Evolutionary conservation across 345 rosid species (phyloP), one percentile per base, ranked within the genome.

Genomic region (Sisymbrium altissimum): DNA sequence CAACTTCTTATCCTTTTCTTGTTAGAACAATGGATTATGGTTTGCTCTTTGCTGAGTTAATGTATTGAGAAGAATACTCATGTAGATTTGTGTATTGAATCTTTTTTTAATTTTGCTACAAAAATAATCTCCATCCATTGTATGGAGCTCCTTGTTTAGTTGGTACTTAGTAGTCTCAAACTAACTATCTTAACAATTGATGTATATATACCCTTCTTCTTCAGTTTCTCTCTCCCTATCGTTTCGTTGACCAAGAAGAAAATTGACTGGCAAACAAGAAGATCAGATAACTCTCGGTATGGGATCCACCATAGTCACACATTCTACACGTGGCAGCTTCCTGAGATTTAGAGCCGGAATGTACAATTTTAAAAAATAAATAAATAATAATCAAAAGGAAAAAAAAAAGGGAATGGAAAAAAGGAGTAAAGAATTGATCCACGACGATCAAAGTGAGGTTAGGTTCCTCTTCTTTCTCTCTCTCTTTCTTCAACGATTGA

Each of bases 381-480:
- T 21, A 12, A 59, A 50, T 29, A 15, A 75, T n/a, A 36, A 49
- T 27, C 4, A 1, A 1, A 27, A 29, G 45, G 25, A 46, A 76
- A 64, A 76, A 52, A 23, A 21, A 54, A 40, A 15, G 49, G 45
- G 70, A 61, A 69, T 32, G 55, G 50, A 30, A 46, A 58, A 52
- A 25, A 15, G 1, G 30, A 75, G 70, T 61, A 63, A 76, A 64
- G 70, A 68, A 67, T 68, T 69, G 80, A 70, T 70, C 75, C 71
- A 58, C 64, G 23, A 61, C 57, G 60, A 76, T 64, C 75, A 56
- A 70, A 48, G 80, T 56, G 61, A 70, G 76, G 67, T 77, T 70
- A 75, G 71, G 80, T 48, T 58, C 67, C n/a, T 64, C 44, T 54
- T 54, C 77, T 64, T 30, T 50, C 60, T 50, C 57, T 23, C 39